Base-by-base conservation (phyloP, 768 basidiomycete genomes). In the Russula virescens region DNA sequence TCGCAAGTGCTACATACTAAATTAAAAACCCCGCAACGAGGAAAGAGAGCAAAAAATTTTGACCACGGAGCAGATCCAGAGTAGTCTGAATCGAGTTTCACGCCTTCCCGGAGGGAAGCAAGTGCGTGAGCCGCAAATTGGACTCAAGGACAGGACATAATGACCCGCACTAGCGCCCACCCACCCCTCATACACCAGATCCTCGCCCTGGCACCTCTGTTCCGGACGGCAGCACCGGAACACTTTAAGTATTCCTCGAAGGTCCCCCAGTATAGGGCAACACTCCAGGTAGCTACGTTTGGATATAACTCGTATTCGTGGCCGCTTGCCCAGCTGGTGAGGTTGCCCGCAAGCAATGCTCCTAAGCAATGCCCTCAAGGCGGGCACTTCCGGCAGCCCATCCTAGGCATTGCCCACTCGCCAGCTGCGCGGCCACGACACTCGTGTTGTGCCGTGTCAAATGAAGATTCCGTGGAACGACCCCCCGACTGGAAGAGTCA, bases 71-170 rank as follows among this genome's bases (percentile, higher is more conserved):
- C 81, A 83, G 83, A 77, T 77, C 74, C 75, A 84, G 83, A 84
- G 80, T 83, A 85, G 82, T 84, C 83, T 83, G 83, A 84, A 83
- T 85, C 80, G 81, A 84, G 83, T 82, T 81, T 71, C 77, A 73
- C 72, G 61, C 53, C n/a, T 38, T 47, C 48, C 49, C 42, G 5
- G 25, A 57, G 54, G 63, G 67, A 64, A 61, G 58, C 48, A 35
- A 68, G 45, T 38, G 45, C 71, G 74, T 77, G 80, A 76, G 81
- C 83, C 78, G 80, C 84, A 81, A 85, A 85, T 82, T 84, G 81
- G 77, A 82, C 85, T 85, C 66, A 85, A 86, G 81, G 77, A 78
- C 77, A 71, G 53, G 69, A 66, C 61, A 58, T 62, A 46, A 45
- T 56, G 49, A 21, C 55, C 35, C 25, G 46, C 62, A 52, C 25